A percentile compares a stretch with the other conserved stretches of the same genome.
phyloP scores from a whole-genome alignment of 345 rosid genomes.

The Nephelium lappaceum region DNA sequence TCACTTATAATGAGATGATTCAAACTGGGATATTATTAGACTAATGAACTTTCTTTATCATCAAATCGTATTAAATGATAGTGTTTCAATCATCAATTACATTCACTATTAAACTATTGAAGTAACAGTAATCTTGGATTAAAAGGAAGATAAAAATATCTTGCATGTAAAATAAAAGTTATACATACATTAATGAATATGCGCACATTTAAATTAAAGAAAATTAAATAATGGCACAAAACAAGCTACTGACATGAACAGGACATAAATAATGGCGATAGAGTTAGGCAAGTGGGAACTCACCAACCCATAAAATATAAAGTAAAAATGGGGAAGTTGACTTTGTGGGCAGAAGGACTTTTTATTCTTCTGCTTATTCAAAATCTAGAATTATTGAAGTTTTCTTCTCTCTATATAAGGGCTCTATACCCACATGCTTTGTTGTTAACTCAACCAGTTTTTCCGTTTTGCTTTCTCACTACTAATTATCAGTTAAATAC shows the following conservation, averaged over 20 bases:
- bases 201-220: not conserved
- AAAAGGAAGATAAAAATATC: not conserved
- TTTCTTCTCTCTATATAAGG: constrained; percentile 28
- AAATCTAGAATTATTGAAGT: not conserved
- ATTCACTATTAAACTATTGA: too few relatives aligned
- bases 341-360: constrained; percentile 18
- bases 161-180: not conserved
- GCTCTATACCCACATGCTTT: not conserved
- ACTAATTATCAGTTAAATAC: not conserved
- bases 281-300: constrained; percentile 44
- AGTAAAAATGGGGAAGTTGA: constrained; percentile 37
- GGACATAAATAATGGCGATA: constrained; percentile 18
- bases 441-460: constrained; percentile 15
- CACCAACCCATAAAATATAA: constrained; percentile 23
- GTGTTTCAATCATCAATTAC: too few relatives aligned
- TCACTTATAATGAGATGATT: too few relatives aligned
- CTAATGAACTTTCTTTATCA: too few relatives aligned
- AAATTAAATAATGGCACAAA: not conserved
- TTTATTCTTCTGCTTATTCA: constrained; percentile 4
- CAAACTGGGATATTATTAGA: too few relatives aligned
- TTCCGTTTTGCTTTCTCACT: not conserved
- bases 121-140: too few relatives aligned
- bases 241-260: constrained; percentile 22
- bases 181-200: not conserved
- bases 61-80: too few relatives aligned